phyloP scores from a whole-genome alignment of 2,329 filamentous ascomycete species.

The Monosporascus sp. region DNA sequence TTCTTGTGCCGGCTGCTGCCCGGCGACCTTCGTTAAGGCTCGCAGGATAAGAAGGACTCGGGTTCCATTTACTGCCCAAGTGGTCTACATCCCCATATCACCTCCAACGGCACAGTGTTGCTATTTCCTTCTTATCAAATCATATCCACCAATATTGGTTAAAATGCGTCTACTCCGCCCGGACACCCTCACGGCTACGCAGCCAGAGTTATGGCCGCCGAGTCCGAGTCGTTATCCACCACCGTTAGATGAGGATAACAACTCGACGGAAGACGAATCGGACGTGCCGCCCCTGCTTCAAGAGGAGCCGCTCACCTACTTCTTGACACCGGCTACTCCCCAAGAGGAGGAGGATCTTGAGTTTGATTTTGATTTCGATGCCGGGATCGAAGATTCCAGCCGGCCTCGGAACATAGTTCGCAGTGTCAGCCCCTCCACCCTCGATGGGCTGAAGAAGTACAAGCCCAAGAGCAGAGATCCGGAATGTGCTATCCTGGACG shows the following conservation, averaged over 20 bases:
- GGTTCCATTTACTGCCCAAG: conserved; percentile 5
- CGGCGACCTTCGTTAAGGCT: conserved; percentile 16
- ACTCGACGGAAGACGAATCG: conserved; percentile 39
- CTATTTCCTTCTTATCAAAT: conserved; percentile 5
- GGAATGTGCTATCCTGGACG: conserved; percentile 36
- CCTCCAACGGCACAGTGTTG: neutral
- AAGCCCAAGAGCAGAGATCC: conserved; percentile 35
- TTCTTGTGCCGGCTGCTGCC: conserved; percentile 21
- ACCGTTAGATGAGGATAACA: conserved; percentile 32
- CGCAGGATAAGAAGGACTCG: conserved; percentile 7
- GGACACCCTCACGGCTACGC: conserved; percentile 22
- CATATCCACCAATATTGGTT: conserved; percentile 6
- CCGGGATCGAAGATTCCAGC: conserved; percentile 49
- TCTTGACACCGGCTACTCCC: conserved; percentile 44
- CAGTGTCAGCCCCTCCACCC: conserved; percentile 51
- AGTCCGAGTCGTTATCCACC: conserved; percentile 43
- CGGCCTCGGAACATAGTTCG: conserved; percentile 41
- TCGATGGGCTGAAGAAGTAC: conserved; percentile 42
- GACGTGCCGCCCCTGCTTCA: conserved; percentile 34
- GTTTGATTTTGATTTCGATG: conserved; percentile 47
- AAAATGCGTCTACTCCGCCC: conserved; percentile 23
- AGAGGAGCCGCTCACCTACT: conserved; percentile 50
- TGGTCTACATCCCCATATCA: conserved; percentile 1
- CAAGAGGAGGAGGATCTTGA: conserved; percentile 35
- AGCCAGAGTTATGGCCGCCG: conserved; percentile 46